Percentiles rank a stretch among this genome's conserved stretches.
These are phyloP conservation scores for Microthlaspi erraticum DNA, from an alignment of 345 rosid species.

Conservation along the genomic window DNA sequence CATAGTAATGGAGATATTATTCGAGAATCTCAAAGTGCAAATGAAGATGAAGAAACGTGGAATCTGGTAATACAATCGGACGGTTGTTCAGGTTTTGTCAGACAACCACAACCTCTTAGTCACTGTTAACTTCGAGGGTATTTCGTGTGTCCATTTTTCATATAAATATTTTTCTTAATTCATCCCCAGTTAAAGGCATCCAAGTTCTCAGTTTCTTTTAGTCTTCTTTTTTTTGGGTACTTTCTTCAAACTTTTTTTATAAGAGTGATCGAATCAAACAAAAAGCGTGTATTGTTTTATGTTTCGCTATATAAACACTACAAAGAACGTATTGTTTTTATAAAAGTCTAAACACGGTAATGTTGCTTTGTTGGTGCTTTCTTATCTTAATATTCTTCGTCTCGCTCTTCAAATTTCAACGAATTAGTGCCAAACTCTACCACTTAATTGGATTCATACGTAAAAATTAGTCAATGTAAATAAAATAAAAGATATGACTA, in stretches of 20 bases:
- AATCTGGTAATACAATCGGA: conserved; percentile 28
- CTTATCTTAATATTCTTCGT: conserved; percentile 23
- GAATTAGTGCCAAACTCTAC: conserved; percentile 36
- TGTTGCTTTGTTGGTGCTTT: conserved; percentile 20
- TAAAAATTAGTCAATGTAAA: conserved; percentile 5
- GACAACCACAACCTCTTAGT: conserved; percentile 25
- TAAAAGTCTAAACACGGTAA: conserved; percentile 15
- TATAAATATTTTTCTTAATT: neutral
- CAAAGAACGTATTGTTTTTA: neutral
- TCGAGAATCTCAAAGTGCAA: conserved; percentile 16
- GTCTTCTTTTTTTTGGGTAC: conserved; percentile 24
- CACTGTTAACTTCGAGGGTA: conserved; percentile 26
- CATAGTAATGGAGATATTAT: conserved; percentile 35
- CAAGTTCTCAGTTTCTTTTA: conserved; percentile 32
- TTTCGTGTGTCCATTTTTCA: conserved; percentile 26
- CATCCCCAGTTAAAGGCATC: conserved; percentile 30
- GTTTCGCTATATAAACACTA: neutral
- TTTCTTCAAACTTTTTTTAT: conserved; percentile 16
- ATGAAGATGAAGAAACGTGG: conserved; percentile 37
- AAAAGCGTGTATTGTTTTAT: conserved; percentile 28
- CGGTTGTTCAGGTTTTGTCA: conserved; percentile 31
- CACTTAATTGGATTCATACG: neutral
- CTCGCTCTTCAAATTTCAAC: conserved; percentile 27
- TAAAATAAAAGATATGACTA: neutral
- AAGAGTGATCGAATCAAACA: conserved; percentile 37